Evolutionary conservation across 257 asterid genomes (phyloP), one percentile per base, ranked within the genome.

Genomic region (Solanum appendiculatum): DNA sequence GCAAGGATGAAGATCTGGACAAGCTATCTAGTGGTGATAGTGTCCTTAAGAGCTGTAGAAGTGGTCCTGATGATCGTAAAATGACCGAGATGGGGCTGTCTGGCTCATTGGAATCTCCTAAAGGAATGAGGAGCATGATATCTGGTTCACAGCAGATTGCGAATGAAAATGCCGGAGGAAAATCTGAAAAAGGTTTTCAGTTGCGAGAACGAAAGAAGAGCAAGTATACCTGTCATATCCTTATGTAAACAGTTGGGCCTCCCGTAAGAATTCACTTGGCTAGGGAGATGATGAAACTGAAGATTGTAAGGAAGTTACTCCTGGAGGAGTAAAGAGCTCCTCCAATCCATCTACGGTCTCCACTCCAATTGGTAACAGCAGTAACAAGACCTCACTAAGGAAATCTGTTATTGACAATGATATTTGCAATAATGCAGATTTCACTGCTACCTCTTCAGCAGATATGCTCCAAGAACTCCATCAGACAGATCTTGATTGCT

Each of bases 221-320:
- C 93, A 93, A 92, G 92, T n/a, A n/a, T 96, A 93, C 88, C 90
- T 93, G 58, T 94, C 99, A 34, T 94, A 90, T 87, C 98, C 98
- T 72, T 95, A 92, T 21, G 90, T 93, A 8, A 91, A 93, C 86
- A 87, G 84, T 29, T 85, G 87, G 87, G 87, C 69, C 34, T 27
- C 72, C 36, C n/a, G 9, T 14, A 88, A 86, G 21, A 86, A 18
- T 46, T 85, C 88, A 36, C 84, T 90, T 48, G 82, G 78, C 73
- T 56, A 37, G 75, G 93, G 66, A 51, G 89, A 85, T 83, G 91
- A 90, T 56, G 89, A 86, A 36, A 82, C 64, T 7, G 94, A 91
- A 74, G 90, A 86, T 86, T 86, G 13, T 7, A 23, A 86, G 78
- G 87, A 85, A 8, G 83, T 40, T 78, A 36, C 94, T 83, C 72